A percentile compares a stretch with the other conserved stretches of the same genome.
phyloP scores from a whole-genome alignment of 352 stramenopile species.

The Peronospora farinosa region DNA sequence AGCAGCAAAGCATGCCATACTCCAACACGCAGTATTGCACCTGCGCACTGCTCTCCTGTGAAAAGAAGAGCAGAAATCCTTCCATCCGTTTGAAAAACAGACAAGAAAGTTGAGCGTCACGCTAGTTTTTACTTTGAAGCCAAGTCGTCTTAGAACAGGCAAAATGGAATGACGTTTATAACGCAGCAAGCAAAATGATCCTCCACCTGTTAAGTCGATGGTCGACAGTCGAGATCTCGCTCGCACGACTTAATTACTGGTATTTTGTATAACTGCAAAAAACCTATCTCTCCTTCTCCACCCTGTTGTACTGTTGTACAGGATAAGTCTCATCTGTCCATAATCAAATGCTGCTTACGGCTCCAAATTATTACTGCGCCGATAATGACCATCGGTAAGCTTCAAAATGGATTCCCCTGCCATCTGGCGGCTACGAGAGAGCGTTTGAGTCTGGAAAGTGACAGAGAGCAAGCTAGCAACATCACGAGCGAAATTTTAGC shows the following conservation, averaged over 20 bases:
- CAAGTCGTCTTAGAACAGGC: conserved; percentile 12
- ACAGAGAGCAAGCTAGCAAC: too few relatives aligned
- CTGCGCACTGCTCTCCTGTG: conserved; percentile 33
- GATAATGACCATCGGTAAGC: too few relatives aligned
- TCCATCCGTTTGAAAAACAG: conserved; percentile 44
- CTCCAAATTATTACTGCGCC: too few relatives aligned
- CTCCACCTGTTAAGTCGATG: conserved; percentile 11
- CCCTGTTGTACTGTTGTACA: conserved; percentile 10
- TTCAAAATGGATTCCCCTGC: too few relatives aligned
- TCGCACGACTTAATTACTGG: conserved; percentile 9
- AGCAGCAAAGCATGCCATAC: conserved; percentile 52
- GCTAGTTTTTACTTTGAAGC: conserved; percentile 4
- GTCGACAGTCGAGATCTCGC: conserved; percentile 12
- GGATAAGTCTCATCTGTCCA: too few relatives aligned
- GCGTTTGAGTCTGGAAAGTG: too few relatives aligned
- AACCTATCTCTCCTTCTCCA: conserved; percentile 20
- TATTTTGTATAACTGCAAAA: conserved; percentile 9
- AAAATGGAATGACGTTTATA: conserved; percentile 17
- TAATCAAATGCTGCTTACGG: too few relatives aligned
- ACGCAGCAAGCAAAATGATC: conserved; percentile 8
- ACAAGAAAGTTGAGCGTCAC: conserved; percentile 13
- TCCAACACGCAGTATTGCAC: conserved; percentile 70
- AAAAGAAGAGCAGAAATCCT: conserved; percentile 62
- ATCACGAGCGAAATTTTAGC: neutral
- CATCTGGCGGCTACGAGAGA: too few relatives aligned